phyloP scores from a whole-genome alignment of 208 protist species.

The Leishmania aethiopica region DNA sequence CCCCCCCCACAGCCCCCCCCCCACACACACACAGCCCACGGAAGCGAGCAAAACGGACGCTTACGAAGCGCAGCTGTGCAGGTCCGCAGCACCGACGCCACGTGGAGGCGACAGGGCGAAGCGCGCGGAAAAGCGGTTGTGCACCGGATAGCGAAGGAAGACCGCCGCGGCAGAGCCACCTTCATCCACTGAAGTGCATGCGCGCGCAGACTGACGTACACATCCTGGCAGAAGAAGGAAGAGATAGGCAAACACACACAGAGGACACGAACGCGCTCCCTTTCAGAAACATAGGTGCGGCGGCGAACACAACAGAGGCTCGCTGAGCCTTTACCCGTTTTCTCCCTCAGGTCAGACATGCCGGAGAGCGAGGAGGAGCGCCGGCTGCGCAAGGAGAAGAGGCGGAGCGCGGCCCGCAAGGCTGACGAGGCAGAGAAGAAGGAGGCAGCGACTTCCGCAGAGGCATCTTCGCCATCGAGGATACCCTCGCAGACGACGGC shows the following conservation, averaged over 20 bases:
- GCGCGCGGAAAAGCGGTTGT: background rate
- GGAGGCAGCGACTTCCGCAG: background rate
- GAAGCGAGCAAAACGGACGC: too few species aligned
- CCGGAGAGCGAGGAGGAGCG: slow-evolving; percentile 57
- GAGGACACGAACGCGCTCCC: background rate
- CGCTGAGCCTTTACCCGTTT: background rate
- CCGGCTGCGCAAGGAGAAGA: slow-evolving; percentile 43
- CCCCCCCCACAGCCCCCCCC: too few species aligned
- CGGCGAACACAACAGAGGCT: background rate
- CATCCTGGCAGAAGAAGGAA: background rate
- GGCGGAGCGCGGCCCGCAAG: slow-evolving; percentile 36
- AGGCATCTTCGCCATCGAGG: background rate
- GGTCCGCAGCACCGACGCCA: background rate
- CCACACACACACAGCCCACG: background rate
- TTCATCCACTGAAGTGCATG: background rate
- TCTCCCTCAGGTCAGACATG: background rate
- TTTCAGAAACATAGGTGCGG: background rate
- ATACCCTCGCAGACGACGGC: background rate
- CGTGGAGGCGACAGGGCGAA: background rate
- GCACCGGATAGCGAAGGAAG: background rate
- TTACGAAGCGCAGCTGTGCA: background rate
- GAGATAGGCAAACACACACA: too few species aligned
- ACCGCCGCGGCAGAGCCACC: background rate
- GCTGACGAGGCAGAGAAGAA: slow-evolving; percentile 9
- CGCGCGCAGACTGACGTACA: background rate